Base-by-base conservation (phyloP, 2,329 filamentous ascomycete species). In the Epichloe gansuensis region DNA sequence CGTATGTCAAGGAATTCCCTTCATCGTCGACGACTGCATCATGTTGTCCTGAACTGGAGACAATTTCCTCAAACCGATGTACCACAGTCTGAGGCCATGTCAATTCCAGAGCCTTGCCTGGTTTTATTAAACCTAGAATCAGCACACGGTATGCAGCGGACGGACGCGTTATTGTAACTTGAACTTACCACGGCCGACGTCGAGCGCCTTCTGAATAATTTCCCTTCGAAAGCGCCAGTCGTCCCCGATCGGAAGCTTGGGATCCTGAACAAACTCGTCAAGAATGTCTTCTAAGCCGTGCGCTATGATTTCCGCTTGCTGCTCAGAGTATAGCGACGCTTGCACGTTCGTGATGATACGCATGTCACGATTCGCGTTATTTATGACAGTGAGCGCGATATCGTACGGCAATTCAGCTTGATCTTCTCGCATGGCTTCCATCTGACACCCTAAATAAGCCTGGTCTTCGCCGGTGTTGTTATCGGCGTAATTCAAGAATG, bases 401-500 rank as follows among this genome's bases (percentile, higher is more conserved):
- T 48, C 46, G 23, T 43, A 44, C 17, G 48, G 45, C 39, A 23
- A n/a, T n/a, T 43, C 40, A 5, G 25, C 41, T 11, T 35, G 25
- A 35, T 50, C 21, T n/a, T 40, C 23, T 5, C 17, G 13, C 21
- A n/a, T 8, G 11, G 27, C 49, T 12, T 15, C 27, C 17, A 35
- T 21, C 31, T 36, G n/a, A n/a, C 43, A 45, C 3, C 43, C 43
- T 4, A 45, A n/a, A 15, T 31, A 25, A 27, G 15, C 5, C 8
- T 12, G 21, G 6, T 44, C 7, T 6, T 25, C 42, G 12, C 9
- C 17, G 3, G n/a, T n/a, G 25, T n/a, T 47, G 2, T 21, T 34
- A 15, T 36, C 27, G 6, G 27, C 13, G 31, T 51, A 77, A 58
- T 78, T 67, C 38, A 77, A 54, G 34, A 71, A 67, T 0, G 60